phyloP scores from a whole-genome alignment of 2,329 filamentous ascomycete species.

The Penicillium glabrum region DNA sequence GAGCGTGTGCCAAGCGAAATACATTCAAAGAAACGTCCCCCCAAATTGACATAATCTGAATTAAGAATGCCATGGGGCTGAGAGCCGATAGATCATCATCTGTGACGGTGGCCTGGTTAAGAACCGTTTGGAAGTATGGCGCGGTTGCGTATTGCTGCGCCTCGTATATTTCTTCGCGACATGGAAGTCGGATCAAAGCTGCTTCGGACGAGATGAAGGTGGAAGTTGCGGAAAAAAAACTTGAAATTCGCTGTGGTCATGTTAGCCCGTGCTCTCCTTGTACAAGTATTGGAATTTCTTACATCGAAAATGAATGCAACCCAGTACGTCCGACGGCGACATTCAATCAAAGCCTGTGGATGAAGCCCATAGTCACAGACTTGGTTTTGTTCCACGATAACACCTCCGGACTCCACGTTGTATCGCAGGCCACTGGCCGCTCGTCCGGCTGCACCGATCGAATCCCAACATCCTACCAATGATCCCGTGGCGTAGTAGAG shows the following conservation, averaged over 20 bases:
- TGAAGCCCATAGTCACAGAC: slow-evolving; percentile 59
- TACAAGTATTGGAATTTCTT: slow-evolving; percentile 27
- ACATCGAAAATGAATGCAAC: slow-evolving; percentile 68
- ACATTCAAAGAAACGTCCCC: slow-evolving; percentile 63
- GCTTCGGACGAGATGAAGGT: slow-evolving; percentile 63
- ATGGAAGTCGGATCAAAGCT: slow-evolving; percentile 66
- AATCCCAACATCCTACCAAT: slow-evolving; percentile 62
- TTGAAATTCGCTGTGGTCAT: slow-evolving; percentile 56
- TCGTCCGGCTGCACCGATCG: slow-evolving; percentile 62
- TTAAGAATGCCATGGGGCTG: slow-evolving; percentile 60
- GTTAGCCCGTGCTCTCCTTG: neutral
- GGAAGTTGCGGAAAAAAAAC: slow-evolving; percentile 55
- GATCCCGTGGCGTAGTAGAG: slow-evolving; percentile 65
- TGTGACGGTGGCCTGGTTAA: slow-evolving; percentile 41
- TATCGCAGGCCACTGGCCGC: slow-evolving; percentile 61
- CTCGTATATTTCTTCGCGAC: slow-evolving; percentile 62
- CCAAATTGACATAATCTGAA: slow-evolving; percentile 66
- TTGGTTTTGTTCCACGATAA: slow-evolving; percentile 48
- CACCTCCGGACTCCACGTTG: slow-evolving; percentile 60
- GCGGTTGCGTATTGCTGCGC: slow-evolving; percentile 56
- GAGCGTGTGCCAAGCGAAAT: slow-evolving; percentile 52
- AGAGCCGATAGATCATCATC: slow-evolving; percentile 41
- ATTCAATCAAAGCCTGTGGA: slow-evolving; percentile 61
- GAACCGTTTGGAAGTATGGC: slow-evolving; percentile 60
- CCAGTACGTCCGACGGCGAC: slow-evolving; percentile 71